Evolutionary conservation across 345 rosid genomes (phyloP).

Genomic region (Abelmoschus esculentus): DNA sequence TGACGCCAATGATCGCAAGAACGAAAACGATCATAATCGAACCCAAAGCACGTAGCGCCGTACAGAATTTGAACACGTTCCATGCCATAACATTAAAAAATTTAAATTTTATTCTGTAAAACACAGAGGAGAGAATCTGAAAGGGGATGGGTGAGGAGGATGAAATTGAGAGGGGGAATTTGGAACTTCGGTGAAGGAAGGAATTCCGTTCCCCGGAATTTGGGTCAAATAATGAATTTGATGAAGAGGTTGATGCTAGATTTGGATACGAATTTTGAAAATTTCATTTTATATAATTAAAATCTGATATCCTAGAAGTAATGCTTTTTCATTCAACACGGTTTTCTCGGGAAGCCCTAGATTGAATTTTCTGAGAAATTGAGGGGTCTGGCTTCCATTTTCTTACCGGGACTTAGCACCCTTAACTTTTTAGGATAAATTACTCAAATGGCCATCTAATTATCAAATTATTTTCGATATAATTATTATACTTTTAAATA

Average conservation of each 20-base stretch:
- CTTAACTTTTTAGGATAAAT: too few relatives aligned
- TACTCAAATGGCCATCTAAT: too few relatives aligned
- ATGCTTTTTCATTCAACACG: background rate
- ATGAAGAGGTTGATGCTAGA: background rate
- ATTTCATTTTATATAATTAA: background rate
- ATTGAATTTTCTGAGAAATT: background rate
- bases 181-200: conserved; percentile 7
- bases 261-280: background rate
- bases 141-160: background rate
- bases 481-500: too few relatives aligned
- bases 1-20: conserved; percentile 51
- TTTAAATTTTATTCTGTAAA: background rate
- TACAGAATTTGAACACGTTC: conserved; percentile 75
- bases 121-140: background rate
- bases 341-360: background rate
- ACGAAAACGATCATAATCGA: conserved; percentile 66
- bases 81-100: conserved; percentile 38
- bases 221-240: background rate
- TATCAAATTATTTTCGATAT: too few relatives aligned
- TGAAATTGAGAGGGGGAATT: background rate
- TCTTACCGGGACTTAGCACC: background rate
- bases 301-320: background rate
- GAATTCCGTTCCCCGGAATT: conserved; percentile 2
- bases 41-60: conserved; percentile 69
- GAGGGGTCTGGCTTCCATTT: background rate